Evolutionary conservation across 352 stramenopile genomes (phyloP).

Genomic region (Globisporangium carolinianum): DNA sequence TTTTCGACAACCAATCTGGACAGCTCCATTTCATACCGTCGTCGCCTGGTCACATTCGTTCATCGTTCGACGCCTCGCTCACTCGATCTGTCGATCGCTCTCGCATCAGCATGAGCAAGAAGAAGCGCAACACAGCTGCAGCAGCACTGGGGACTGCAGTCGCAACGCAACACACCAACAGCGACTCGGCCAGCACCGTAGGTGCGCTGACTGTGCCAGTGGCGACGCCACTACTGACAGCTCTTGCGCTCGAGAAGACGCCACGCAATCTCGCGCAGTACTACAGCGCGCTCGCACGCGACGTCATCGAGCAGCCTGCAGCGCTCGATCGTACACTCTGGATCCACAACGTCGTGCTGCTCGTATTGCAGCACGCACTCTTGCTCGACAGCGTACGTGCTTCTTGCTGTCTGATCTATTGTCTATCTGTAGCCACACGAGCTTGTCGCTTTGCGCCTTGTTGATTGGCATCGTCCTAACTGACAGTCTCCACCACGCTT

Average conservation of each 20-base stretch:
- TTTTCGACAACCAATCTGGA: neutral
- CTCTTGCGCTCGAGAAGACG: neutral
- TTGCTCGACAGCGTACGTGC: slow-evolving; percentile 32
- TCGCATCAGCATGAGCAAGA: slow-evolving; percentile 27
- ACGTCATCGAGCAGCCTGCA: slow-evolving; percentile 12
- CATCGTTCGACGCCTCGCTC: too few relatives aligned
- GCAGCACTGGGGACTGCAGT: slow-evolving; percentile 3
- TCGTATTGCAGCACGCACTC: slow-evolving; percentile 33
- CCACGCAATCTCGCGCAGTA: neutral
- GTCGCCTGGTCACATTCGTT: too few relatives aligned
- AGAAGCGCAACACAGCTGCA: slow-evolving; percentile 15
- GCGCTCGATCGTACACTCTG: slow-evolving; percentile 26
- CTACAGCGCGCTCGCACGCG: slow-evolving; percentile 11
- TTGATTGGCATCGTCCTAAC: too few relatives aligned
- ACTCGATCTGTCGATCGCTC: too few relatives aligned
- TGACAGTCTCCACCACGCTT: too few relatives aligned
- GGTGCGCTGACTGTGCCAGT: too few relatives aligned
- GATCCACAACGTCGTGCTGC: slow-evolving; percentile 24
- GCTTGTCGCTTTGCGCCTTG: too few relatives aligned
- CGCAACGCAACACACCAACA: neutral
- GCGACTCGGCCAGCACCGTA: neutral
- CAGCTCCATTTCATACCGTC: too few relatives aligned
- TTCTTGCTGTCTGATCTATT: neutral
- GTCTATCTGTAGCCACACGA: too few relatives aligned
- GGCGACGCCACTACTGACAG: neutral